Evolutionary conservation across 192 early-diverging fungal genomes (phyloP).

Genomic region (Umbelopsis isabellina): DNA sequence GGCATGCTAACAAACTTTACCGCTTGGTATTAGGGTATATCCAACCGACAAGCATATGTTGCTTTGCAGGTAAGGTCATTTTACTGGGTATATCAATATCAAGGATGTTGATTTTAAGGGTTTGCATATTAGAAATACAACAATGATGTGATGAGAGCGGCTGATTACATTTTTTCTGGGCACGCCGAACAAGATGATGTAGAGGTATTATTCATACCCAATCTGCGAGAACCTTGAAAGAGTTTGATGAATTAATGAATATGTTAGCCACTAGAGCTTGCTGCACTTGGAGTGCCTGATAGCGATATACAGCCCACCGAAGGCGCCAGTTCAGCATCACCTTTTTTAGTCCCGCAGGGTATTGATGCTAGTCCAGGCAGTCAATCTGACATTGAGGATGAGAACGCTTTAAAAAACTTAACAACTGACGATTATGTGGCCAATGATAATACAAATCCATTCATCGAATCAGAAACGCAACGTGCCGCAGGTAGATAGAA

Average conservation of each 20-base stretch:
- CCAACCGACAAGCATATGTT: neutral
- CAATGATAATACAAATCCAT: no score
- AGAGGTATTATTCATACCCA: neutral
- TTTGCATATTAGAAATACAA: constrained; percentile 35
- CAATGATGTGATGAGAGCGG: constrained; percentile 40
- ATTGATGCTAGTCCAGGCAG: no score
- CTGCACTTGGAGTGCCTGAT: neutral
- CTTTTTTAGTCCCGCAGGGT: no score
- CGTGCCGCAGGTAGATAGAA: no score
- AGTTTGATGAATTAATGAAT: neutral
- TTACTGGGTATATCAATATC: neutral
- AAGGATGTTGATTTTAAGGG: neutral
- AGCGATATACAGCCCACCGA: neutral
- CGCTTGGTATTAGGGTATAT: neutral
- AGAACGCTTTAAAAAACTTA: no score
- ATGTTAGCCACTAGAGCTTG: neutral
- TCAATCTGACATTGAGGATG: no score
- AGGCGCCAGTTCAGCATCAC: neutral
- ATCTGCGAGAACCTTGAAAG: neutral
- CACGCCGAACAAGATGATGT: constrained; percentile 25
- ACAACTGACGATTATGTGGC: no score
- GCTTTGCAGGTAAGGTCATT: constrained; percentile 3
- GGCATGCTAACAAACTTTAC: neutral
- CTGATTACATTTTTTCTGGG: constrained; percentile 46
- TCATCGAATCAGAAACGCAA: no score